Base-by-base conservation (phyloP, 78 protist species). In the Polysphondylium violaceum region DNA sequence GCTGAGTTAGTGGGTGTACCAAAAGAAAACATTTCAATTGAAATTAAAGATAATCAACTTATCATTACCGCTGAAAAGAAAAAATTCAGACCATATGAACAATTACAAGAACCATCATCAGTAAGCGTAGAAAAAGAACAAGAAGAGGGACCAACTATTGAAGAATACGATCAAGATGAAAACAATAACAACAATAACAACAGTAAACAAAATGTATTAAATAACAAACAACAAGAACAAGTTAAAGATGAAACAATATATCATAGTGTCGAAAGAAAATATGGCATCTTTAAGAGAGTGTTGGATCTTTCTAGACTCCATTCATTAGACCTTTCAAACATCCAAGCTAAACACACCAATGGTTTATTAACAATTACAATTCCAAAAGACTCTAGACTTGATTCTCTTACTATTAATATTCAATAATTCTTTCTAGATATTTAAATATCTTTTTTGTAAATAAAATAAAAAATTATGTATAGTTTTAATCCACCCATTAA, bases 1-100 rank as follows among this genome's bases (percentile, higher is more conserved):
- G 17, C n/a, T 21, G 79, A 73, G 21, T 73, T 73, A n/a, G 65
- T 65, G 1, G 79, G 79, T 51, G 43, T 73, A 11, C 31, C 29
- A 25, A 73, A 73, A 56, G 41, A 73, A 25, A 47, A 73, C 23
- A 73, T 73, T 19, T 4, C 50, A 19, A 73, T 73, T n/a, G 65
- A 73, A 21, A 53, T 73, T 21, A 53, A 73, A 51, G 79, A 73
- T 33, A 25, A 25, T 44, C 31, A 17, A 21, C 12, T 73, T 23
- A 17, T 12, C n/a, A 53, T 73, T 53, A 29, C 21, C 25, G 79
- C 55, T 53, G 79, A 73, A 73, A 73, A 53, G 36, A 53, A 51
- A 35, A 51, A 35, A 73, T n/a, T n/a, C n/a, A n/a, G n/a, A n/a
- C n/a, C n/a, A n/a, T n/a, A n/a, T n/a, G n/a, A n/a, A n/a, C n/a